Evolutionary conservation across 306 rosid species (phyloP).

Genomic region (Gynostemma pentaphyllum): DNA sequence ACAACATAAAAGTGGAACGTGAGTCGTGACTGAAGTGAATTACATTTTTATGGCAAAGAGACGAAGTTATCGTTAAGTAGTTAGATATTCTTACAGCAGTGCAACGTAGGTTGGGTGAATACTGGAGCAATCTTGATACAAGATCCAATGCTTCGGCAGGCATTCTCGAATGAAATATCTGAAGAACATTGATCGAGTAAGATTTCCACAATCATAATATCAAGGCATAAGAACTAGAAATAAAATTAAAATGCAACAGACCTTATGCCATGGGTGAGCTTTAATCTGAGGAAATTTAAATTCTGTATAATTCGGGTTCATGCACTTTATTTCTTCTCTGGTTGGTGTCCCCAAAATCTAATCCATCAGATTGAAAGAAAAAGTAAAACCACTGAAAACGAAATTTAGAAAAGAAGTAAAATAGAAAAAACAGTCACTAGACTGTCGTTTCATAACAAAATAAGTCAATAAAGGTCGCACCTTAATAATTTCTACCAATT

Average conservation of each 20-base stretch:
- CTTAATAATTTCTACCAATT: constrained; percentile 92
- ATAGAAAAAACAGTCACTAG: not conserved
- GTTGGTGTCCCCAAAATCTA: constrained; percentile 88
- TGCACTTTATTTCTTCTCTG: constrained; percentile 89
- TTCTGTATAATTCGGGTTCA: constrained; percentile 87
- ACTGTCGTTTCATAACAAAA: not conserved
- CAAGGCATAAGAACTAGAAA: not conserved
- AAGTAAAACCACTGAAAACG: constrained; percentile 7
- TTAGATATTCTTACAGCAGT: constrained; percentile 59
- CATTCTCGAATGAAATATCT: constrained; percentile 82
- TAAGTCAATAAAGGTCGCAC: constrained; percentile 15
- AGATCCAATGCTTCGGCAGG: constrained; percentile 88
- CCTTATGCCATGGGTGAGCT: constrained; percentile 99
- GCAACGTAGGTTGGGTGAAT: constrained; percentile 88
- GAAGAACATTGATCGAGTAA: constrained; percentile 16
- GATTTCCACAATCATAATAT: constrained; percentile 6
- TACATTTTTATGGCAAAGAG: not conserved
- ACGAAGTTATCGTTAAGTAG: not conserved
- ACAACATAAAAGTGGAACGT: not conserved
- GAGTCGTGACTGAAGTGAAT: too few relatives aligned
- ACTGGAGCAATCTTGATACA: constrained; percentile 84
- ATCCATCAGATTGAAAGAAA: constrained; percentile 9
- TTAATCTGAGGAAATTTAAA: constrained; percentile 91
- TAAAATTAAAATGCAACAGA: constrained; percentile 11
- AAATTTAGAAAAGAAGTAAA: constrained; percentile 18